These are phyloP conservation scores for Coniferiporia weirii DNA, from an alignment of 1,284 basidiomycete species.

Conservation along the genomic window DNA sequence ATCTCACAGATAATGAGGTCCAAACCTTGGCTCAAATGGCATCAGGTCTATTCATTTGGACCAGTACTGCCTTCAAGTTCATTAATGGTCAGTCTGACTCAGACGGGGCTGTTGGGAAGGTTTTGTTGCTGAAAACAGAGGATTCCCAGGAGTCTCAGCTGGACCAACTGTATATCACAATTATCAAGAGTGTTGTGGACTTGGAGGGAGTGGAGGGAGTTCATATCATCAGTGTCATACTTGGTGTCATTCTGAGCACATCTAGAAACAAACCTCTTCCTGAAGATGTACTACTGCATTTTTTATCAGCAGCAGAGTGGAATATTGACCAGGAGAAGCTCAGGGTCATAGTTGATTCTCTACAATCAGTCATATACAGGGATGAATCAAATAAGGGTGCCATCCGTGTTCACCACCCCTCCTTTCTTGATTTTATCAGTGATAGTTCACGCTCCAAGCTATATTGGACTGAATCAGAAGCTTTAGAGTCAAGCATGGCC, in stretches of 20 bases:
- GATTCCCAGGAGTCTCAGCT: background rate
- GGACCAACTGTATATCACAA: background rate
- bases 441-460: too few relatives aligned
- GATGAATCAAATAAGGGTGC: background rate
- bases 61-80: constrained; percentile 25
- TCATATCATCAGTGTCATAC: too few relatives aligned
- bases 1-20: background rate
- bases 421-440: background rate
- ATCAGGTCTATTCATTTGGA: constrained; percentile 27
- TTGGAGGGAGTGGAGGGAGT: too few relatives aligned
- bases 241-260: too few relatives aligned
- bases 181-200: too few relatives aligned
- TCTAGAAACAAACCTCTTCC: too few relatives aligned
- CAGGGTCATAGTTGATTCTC: too few relatives aligned
- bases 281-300: too few relatives aligned
- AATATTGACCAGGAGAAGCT: too few relatives aligned
- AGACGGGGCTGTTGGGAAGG: background rate
- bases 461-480: too few relatives aligned
- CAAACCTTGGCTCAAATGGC: constrained; percentile 19
- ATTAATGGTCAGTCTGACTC: constrained; percentile 15
- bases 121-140: background rate
- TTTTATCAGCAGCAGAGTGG: too few relatives aligned
- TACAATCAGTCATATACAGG: too few relatives aligned
- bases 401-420: constrained; percentile 4
- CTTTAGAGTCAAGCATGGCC: background rate